These are phyloP conservation scores for Diplodia mutila DNA, from an alignment of 2,329 filamentous ascomycete species.

Conservation along the genomic window DNA sequence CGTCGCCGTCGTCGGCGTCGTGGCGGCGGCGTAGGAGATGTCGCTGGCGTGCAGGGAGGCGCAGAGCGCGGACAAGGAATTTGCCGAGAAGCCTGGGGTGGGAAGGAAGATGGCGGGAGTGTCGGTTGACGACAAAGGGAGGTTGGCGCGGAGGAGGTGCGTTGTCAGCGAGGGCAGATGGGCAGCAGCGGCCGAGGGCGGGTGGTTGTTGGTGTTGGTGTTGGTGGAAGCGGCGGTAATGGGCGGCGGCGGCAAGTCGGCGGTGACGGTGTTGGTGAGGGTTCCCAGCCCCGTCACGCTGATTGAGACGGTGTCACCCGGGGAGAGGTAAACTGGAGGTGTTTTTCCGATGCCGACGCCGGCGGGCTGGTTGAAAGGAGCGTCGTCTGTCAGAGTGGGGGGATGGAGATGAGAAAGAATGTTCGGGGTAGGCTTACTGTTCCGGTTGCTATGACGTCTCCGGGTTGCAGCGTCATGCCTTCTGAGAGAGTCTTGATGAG, in stretches of 20 bases:
- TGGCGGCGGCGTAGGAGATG: too few species aligned
- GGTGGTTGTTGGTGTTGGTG: too few species aligned
- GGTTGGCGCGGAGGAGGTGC: slow-evolving; percentile 29
- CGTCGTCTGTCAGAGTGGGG: too few species aligned
- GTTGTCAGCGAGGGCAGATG: too few species aligned
- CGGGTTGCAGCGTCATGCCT: slow-evolving; percentile 44
- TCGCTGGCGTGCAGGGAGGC: too few species aligned
- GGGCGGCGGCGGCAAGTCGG: slow-evolving; percentile 17
- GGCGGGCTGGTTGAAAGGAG: slow-evolving; percentile 26
- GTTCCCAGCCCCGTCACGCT: slow-evolving; percentile 36
- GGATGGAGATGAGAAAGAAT: too few species aligned
- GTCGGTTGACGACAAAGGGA: slow-evolving; percentile 39
- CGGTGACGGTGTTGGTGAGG: slow-evolving; percentile 44
- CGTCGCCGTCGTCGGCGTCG: too few species aligned
- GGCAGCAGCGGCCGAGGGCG: too few species aligned
- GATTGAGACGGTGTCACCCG: slow-evolving; percentile 48
- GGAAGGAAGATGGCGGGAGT: slow-evolving; percentile 52
- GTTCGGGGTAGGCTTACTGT: slow-evolving; percentile 34
- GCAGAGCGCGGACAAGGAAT: too few species aligned
- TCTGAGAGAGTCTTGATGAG: slow-evolving; percentile 54
- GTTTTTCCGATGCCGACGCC: slow-evolving; percentile 54
- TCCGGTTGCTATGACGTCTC: slow-evolving; percentile 55
- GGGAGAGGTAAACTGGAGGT: slow-evolving; percentile 39
- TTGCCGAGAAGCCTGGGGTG: too few species aligned
- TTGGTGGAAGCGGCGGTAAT: too few species aligned